Conservation (phyloP, 257 asterid species). For the Solanum medicagineum region DNA sequence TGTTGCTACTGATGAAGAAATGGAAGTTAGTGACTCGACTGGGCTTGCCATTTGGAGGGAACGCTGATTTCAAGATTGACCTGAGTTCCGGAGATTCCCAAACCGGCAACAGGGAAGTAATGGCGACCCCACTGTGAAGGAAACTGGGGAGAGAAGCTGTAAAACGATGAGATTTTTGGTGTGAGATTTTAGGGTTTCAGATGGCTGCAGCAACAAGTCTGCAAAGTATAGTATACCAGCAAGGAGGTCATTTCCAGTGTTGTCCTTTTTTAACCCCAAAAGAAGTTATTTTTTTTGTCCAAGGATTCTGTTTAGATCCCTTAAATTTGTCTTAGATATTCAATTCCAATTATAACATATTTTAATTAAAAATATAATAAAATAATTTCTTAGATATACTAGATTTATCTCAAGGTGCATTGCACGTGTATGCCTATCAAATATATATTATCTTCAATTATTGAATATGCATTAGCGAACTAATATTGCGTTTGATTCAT, state of each 20-base stretch:
- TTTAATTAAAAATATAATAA: too few relatives aligned
- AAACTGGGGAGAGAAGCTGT: background rate
- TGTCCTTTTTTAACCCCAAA: background rate
- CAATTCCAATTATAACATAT: background rate
- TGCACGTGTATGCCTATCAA: too few relatives aligned
- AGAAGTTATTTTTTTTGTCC: background rate
- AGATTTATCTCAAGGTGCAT: too few relatives aligned
- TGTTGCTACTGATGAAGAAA: slow-evolving; percentile 45
- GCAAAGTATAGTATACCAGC: background rate
- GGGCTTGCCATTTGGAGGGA: slow-evolving; percentile 17
- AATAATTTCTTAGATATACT: too few relatives aligned
- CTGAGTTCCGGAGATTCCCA: background rate
- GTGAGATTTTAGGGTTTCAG: slow-evolving; percentile 6
- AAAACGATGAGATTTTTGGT: background rate
- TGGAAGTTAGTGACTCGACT: slow-evolving; percentile 38
- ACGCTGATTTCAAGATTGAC: background rate
- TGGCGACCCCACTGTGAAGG: background rate
- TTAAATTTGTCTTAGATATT: background rate
- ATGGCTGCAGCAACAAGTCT: background rate
- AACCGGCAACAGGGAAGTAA: background rate
- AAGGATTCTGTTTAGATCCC: background rate
- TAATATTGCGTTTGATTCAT: too few relatives aligned
- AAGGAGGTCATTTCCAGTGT: background rate
- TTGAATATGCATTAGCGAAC: too few relatives aligned
- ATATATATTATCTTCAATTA: too few relatives aligned